Percentiles rank a stretch among this genome's conserved stretches.
Conservation (phyloP, 78 protist genomes). For the Creolimax fragrantissima region DNA sequence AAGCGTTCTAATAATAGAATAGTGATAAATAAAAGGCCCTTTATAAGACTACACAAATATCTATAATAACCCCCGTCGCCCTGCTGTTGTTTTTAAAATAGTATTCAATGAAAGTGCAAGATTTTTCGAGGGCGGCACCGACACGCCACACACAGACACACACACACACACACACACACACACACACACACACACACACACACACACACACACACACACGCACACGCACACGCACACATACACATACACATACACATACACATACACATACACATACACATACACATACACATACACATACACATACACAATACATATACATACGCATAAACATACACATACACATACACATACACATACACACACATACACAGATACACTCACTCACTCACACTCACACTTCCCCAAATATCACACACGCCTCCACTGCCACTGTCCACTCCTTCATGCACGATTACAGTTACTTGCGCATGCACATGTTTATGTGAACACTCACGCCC, state of each 20-base stretch:
- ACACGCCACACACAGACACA: neutral
- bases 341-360: neutral
- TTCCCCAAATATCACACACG: neutral
- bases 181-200: neutral
- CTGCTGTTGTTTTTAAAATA: neutral
- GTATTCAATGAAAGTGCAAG: neutral
- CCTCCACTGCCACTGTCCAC: no score
- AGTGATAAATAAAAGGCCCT: no score
- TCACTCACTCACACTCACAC: neutral
- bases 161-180: neutral
- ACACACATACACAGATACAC: neutral
- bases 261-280: neutral
- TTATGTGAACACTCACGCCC: neutral
- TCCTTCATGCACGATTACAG: no score
- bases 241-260: neutral
- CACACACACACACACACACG: slow-evolving; percentile 20
- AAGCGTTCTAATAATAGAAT: neutral
- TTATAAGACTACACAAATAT: neutral
- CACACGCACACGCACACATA: slow-evolving; percentile 10
- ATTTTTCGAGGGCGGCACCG: neutral
- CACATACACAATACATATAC: neutral
- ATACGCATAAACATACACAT: neutral
- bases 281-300: neutral
- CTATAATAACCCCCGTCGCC: neutral
- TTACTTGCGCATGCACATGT: neutral